Evolutionary conservation across 495 filamentous ascomycete species (phyloP).

Genomic region (Lophium mytilinum): DNA sequence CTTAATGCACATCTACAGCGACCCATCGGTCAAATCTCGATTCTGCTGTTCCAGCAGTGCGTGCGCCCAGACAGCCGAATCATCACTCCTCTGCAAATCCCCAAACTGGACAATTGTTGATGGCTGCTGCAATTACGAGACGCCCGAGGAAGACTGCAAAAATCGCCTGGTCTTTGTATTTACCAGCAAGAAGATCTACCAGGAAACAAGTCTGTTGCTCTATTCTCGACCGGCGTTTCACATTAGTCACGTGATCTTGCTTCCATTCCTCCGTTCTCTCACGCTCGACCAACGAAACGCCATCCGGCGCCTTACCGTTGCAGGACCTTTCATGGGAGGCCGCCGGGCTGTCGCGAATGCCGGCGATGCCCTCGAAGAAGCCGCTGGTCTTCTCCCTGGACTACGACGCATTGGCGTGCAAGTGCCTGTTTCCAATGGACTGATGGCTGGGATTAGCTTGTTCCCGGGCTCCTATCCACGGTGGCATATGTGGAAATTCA

Average conservation of each 20-base stretch:
- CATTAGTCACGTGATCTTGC: not conserved
- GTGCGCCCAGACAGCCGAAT: not conserved
- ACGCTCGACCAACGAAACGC: not conserved
- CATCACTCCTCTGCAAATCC: not conserved
- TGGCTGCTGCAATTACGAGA: not conserved
- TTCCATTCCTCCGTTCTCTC: not conserved
- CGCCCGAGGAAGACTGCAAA: not conserved
- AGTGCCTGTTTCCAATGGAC: not conserved
- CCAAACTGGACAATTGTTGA: not conserved
- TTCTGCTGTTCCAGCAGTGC: not conserved
- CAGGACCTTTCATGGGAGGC: not conserved
- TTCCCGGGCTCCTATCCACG: not conserved
- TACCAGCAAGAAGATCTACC: not conserved
- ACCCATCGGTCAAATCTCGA: not conserved
- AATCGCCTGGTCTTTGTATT: not conserved
- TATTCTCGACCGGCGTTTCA: not conserved
- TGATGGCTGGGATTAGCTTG: not conserved
- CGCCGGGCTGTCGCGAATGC: not conserved
- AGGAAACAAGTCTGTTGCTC: not conserved
- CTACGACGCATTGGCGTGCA: not conserved
- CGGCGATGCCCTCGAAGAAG: not conserved
- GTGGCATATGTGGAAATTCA: not conserved
- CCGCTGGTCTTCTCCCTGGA: not conserved
- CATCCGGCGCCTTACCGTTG: not conserved
- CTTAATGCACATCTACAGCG: not conserved